A percentile compares a stretch with the other conserved stretches of the same genome.
These are phyloP conservation scores for Gelatoporia subvermispora DNA, from an alignment of 768 basidiomycete genomes.

Conservation along the genomic window DNA sequence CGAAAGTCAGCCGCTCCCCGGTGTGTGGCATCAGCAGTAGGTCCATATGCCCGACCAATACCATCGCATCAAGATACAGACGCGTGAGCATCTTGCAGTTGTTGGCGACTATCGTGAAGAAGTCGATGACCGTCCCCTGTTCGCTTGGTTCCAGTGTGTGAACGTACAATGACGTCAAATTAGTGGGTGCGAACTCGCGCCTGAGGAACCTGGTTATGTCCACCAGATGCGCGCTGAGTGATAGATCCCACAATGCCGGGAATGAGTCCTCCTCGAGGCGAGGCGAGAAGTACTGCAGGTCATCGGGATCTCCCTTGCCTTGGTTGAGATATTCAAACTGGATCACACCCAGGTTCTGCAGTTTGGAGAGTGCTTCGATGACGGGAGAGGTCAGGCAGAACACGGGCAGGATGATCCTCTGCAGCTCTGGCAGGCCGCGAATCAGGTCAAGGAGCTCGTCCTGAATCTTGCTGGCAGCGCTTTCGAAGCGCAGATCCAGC, in stretches of 20 bases:
- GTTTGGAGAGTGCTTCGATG: constrained; percentile 41
- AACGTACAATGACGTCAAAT: constrained; percentile 47
- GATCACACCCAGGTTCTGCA: constrained; percentile 38
- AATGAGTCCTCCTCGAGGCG: constrained; percentile 44
- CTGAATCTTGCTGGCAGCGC: constrained; percentile 39
- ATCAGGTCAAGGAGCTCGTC: constrained; percentile 35
- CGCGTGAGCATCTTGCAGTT: constrained; percentile 43
- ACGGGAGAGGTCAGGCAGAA: constrained; percentile 45
- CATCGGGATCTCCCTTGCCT: constrained; percentile 40
- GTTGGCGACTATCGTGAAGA: constrained; percentile 42
- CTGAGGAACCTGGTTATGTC: constrained; percentile 43
- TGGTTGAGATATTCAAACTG: constrained; percentile 53
- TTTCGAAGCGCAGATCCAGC: constrained; percentile 41
- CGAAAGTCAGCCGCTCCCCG: constrained; percentile 28
- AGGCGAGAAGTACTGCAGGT: constrained; percentile 42
- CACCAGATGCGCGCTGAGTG: constrained; percentile 39
- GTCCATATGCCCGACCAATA: too few relatives aligned
- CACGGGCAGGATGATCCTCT: constrained; percentile 45
- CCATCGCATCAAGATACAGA: constrained; percentile 29
- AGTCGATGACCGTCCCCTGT: constrained; percentile 34
- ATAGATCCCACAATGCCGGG: constrained; percentile 48
- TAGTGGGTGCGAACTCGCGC: constrained; percentile 39
- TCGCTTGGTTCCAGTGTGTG: constrained; percentile 44
- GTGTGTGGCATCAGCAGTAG: neutral
- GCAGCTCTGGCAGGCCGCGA: constrained; percentile 36